Conservation (phyloP, 208 protist species). For the Endotrypanum monterogeii region DNA sequence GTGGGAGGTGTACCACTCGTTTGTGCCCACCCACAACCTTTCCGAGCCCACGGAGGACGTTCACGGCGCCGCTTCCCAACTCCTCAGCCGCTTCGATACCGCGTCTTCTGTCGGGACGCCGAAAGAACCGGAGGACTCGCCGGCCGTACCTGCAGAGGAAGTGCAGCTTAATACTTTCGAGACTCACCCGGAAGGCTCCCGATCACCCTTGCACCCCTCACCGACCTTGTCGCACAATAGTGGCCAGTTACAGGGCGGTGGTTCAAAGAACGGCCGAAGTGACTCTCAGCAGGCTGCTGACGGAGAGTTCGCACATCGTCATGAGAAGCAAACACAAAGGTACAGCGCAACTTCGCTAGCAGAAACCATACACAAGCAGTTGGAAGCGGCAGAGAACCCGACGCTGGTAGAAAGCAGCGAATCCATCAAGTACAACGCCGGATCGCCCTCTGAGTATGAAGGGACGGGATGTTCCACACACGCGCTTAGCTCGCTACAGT, state of each 20-base stretch:
- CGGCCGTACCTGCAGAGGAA: not conserved
- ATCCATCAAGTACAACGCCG: not conserved
- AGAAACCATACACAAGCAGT: not conserved
- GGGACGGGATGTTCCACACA: not conserved
- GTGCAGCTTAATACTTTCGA: not conserved
- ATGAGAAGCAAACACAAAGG: not conserved
- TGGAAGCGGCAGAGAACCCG: not conserved
- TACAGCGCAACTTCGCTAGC: not conserved
- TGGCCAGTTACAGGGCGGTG: not conserved
- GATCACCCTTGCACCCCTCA: not conserved
- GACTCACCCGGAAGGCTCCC: not conserved
- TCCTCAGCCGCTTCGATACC: constrained; percentile 9
- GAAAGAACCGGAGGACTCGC: not conserved
- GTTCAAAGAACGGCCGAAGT: not conserved
- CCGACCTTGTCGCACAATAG: not conserved
- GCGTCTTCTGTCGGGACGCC: not conserved
- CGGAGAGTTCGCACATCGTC: too few species aligned
- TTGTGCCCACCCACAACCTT: constrained; percentile 8
- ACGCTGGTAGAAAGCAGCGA: not conserved
- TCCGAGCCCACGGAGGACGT: constrained; percentile 5
- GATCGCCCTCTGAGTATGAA: not conserved
- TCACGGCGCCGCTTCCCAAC: constrained; percentile 5
- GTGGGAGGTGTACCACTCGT: constrained; percentile 34
- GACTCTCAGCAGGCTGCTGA: not conserved
- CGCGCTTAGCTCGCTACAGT: not conserved